phyloP scores from a whole-genome alignment of 768 basidiomycete species.

The Trametes coccinea region DNA sequence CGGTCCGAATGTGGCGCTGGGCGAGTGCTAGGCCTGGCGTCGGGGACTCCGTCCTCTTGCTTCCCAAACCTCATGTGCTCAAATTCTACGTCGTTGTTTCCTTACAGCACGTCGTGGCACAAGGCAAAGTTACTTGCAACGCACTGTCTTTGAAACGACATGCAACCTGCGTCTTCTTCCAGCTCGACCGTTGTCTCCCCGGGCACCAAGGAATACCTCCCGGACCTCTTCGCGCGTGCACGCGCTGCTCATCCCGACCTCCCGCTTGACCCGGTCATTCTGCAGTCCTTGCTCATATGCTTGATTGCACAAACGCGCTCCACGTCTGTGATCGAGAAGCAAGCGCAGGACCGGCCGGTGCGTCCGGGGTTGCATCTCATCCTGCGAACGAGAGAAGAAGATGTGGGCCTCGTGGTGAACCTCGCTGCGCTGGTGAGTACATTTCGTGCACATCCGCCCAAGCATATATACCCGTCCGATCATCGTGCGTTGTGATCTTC shows the following conservation, averaged over 20 bases:
- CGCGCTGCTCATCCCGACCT: conserved; percentile 46
- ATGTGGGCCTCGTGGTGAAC: conserved; percentile 57
- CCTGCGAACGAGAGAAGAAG: conserved; percentile 64
- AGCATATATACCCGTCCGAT: neutral
- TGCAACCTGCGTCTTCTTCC: neutral
- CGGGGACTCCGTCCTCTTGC: too few relatives aligned
- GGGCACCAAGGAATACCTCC: conserved; percentile 28
- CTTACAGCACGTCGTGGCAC: too few relatives aligned
- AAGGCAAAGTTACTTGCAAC: too few relatives aligned
- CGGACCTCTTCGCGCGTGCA: conserved; percentile 45
- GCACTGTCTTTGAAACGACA: neutral
- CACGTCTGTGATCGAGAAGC: conserved; percentile 8
- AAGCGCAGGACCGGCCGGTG: neutral
- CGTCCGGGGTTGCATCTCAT: conserved; percentile 60
- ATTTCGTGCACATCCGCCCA: neutral
- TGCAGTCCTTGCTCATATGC: conserved; percentile 67
- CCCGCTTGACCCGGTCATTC: conserved; percentile 60
- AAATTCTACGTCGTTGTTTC: too few relatives aligned
- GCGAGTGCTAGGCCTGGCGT: too few relatives aligned
- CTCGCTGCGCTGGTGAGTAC: conserved; percentile 56
- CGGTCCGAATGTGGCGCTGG: too few relatives aligned
- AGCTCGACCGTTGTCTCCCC: conserved; percentile 2
- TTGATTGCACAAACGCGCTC: conserved; percentile 45
- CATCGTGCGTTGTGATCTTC: neutral
- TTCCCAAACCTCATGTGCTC: too few relatives aligned